Conservation (phyloP, 371 early-diverging fungal genomes). For the Saksenaea oblongispora region DNA sequence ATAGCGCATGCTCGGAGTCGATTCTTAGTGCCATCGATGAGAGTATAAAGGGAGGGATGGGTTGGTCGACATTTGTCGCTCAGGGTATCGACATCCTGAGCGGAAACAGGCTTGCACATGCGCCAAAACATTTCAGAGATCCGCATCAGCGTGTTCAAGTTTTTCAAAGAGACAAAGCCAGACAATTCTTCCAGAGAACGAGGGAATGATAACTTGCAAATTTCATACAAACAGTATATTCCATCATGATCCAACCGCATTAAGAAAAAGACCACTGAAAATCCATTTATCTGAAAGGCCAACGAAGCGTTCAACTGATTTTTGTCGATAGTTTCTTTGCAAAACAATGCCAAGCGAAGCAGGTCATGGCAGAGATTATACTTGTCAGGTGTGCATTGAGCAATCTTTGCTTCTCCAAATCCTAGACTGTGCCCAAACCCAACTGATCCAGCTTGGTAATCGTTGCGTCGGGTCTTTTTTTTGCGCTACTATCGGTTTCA, state of each 20-base stretch:
- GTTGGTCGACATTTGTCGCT: slow-evolving; percentile 14
- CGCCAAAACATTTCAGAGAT: slow-evolving; percentile 19
- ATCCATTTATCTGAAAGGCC: slow-evolving; percentile 12
- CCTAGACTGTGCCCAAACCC: no score
- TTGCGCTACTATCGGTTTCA: no score
- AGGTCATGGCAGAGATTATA: slow-evolving; percentile 8
- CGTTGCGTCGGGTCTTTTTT: no score
- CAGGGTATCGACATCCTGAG: slow-evolving; percentile 7
- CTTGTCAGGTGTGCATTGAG: slow-evolving; percentile 6
- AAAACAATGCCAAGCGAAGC: slow-evolving; percentile 16
- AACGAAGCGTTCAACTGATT: slow-evolving; percentile 11
- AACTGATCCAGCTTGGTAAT: no score
- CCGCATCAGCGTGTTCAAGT: slow-evolving; percentile 11
- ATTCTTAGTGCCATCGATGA: slow-evolving; percentile 15
- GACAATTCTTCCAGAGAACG: slow-evolving; percentile 12
- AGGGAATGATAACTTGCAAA: slow-evolving; percentile 15
- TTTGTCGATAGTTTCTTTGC: slow-evolving; percentile 16
- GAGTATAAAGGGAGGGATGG: slow-evolving; percentile 8
- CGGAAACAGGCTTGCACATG: slow-evolving; percentile 16
- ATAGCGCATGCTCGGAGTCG: slow-evolving; percentile 11
- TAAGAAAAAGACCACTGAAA: slow-evolving; percentile 11
- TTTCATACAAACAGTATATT: slow-evolving; percentile 4
- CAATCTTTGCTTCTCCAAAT: background rate
- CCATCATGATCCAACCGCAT: slow-evolving; percentile 13
- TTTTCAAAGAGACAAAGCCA: slow-evolving; percentile 17